Percentiles rank a stretch among this genome's conserved stretches.
Evolutionary conservation across 495 filamentous ascomycete species (phyloP).

Genomic region (Neurospora cerealis): DNA sequence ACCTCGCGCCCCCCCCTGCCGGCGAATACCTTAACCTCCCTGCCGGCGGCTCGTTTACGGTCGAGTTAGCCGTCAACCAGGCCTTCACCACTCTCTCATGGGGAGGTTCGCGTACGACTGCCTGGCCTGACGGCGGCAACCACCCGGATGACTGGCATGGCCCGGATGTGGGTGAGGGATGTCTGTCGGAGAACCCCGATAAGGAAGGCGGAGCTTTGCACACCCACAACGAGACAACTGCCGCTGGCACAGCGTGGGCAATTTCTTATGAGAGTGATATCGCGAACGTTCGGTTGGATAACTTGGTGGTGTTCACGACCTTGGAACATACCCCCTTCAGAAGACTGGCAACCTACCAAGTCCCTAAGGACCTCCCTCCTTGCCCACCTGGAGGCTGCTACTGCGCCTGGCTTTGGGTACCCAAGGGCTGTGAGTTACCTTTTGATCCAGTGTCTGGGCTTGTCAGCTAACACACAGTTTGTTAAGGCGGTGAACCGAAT

Average conservation of each 20-base stretch:
- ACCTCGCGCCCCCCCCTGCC: conserved; percentile 28
- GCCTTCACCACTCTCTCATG: conserved; percentile 40
- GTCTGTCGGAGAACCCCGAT: no score
- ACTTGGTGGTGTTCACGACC: conserved; percentile 37
- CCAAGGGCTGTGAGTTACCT: conserved; percentile 30
- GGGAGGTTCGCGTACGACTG: conserved; percentile 25
- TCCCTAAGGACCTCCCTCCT: conserved; percentile 35
- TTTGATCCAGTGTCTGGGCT: background rate
- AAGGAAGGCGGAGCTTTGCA: conserved; percentile 28
- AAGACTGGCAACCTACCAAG: conserved; percentile 35
- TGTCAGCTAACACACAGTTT: background rate
- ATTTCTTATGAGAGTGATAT: conserved; percentile 43
- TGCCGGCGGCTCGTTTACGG: conserved; percentile 41
- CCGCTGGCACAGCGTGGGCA: conserved; percentile 43
- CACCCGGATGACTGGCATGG: conserved; percentile 39
- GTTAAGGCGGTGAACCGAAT: conserved; percentile 30
- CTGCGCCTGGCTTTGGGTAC: conserved; percentile 51
- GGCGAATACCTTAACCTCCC: conserved; percentile 40
- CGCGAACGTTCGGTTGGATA: conserved; percentile 38
- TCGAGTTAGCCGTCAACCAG: conserved; percentile 46
- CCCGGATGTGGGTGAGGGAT: conserved; percentile 14
- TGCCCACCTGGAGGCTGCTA: conserved; percentile 43
- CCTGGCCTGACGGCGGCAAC: conserved; percentile 38
- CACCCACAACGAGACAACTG: conserved; percentile 31
- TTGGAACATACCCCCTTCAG: conserved; percentile 36